phyloP scores from a whole-genome alignment of 176 grass and related monocot genomes.

The Paspalum vaginatum region DNA sequence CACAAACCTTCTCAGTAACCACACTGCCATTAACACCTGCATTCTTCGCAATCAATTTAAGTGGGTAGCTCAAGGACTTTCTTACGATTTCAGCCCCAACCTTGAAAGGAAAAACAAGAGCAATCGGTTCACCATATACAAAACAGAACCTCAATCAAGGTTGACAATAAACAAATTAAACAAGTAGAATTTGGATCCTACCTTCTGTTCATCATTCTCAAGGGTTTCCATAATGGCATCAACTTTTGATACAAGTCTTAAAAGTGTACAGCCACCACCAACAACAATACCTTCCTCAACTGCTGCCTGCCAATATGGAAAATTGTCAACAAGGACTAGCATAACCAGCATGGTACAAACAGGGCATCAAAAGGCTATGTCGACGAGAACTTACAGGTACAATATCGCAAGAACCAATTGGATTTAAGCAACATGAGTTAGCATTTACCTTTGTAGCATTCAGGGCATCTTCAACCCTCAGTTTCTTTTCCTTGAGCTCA shows the following conservation, averaged over 20 bases:
- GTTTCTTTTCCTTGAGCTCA: slow-evolving; percentile 91
- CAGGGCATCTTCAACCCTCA: slow-evolving; percentile 91
- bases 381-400: neutral
- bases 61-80: slow-evolving; percentile 90
- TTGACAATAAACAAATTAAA: slow-evolving; percentile 12
- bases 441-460: slow-evolving; percentile 87
- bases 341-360: neutral
- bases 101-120: slow-evolving; percentile 33
- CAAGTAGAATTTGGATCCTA: neutral
- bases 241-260: slow-evolving; percentile 83
- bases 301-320: slow-evolving; percentile 57
- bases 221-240: slow-evolving; percentile 84
- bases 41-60: slow-evolving; percentile 95
- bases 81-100: slow-evolving; percentile 89
- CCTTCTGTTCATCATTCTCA: slow-evolving; percentile 97
- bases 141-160: neutral
- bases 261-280: slow-evolving; percentile 88
- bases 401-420: neutral
- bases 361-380: neutral
- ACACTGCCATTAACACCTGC: slow-evolving; percentile 93
- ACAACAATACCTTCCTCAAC: slow-evolving; percentile 97
- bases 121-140: neutral
- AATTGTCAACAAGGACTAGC: slow-evolving; percentile 2
- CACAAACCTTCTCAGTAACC: slow-evolving; percentile 79
- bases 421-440: neutral